These are phyloP conservation scores for Podospora conica DNA, from an alignment of 495 filamentous ascomycete genomes.

Conservation along the genomic window DNA sequence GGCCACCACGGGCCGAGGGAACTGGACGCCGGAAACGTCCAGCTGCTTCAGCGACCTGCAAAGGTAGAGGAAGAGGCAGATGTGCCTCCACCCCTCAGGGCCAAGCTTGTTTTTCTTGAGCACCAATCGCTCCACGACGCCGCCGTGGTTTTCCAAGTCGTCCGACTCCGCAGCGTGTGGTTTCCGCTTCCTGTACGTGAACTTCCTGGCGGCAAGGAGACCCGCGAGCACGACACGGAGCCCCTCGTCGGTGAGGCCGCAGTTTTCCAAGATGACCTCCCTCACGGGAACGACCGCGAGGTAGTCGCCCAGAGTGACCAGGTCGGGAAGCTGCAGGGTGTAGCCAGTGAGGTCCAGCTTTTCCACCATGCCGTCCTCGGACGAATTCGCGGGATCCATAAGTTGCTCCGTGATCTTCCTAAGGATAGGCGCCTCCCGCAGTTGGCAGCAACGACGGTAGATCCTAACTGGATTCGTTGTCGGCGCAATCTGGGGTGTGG, in stretches of 20 bases:
- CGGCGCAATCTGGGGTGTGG: constrained; percentile 56
- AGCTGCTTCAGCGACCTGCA: constrained; percentile 79
- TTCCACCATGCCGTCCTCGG: constrained; percentile 59
- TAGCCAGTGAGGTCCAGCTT: constrained; percentile 80
- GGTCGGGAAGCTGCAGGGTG: constrained; percentile 72
- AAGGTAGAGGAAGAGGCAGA: constrained; percentile 83
- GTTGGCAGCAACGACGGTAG: constrained; percentile 89
- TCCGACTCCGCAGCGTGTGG: constrained; percentile 34
- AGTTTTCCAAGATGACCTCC: constrained; percentile 78
- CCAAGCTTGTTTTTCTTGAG: constrained; percentile 91
- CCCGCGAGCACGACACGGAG: constrained; percentile 81
- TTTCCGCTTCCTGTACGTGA: constrained; percentile 43
- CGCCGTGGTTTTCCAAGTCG: constrained; percentile 41
- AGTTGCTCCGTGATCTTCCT: constrained; percentile 87
- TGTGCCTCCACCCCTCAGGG: constrained; percentile 82
- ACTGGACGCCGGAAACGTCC: constrained; percentile 79
- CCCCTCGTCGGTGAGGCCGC: constrained; percentile 77
- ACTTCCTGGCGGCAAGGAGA: constrained; percentile 70
- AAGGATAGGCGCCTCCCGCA: constrained; percentile 83
- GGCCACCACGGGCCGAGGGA: constrained; percentile 48
- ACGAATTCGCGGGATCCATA: constrained; percentile 54
- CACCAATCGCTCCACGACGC: constrained; percentile 78
- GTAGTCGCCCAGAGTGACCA: constrained; percentile 85
- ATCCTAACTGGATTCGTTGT: constrained; percentile 90
- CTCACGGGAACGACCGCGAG: constrained; percentile 87